Percentiles rank a stretch among this genome's conserved stretches.
These are phyloP conservation scores for Apium graveolens DNA, from an alignment of 129 eudicot genomes.

Conservation along the genomic window DNA sequence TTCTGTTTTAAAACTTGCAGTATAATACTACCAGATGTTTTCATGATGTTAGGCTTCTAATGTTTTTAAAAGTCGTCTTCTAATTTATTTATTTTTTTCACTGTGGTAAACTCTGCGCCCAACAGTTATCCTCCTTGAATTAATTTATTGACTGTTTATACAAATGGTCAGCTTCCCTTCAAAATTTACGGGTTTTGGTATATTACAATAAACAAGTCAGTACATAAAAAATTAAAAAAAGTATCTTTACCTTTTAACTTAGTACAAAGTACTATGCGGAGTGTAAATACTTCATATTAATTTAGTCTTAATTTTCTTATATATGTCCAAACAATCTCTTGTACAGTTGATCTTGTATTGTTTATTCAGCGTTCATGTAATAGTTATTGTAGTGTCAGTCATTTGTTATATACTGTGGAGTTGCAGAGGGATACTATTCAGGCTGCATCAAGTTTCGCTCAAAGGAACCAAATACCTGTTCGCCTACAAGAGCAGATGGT, in stretches of 20 bases:
- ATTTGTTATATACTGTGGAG: neutral
- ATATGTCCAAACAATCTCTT: neutral
- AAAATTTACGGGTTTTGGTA: neutral
- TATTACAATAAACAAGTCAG: too few relatives aligned
- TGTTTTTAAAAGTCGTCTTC: neutral
- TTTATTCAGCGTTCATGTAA: neutral
- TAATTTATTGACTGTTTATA: too few relatives aligned
- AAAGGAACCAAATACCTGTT: slow-evolving; percentile 46
- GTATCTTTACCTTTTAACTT: neutral
- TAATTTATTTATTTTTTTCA: neutral
- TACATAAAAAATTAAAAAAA: neutral
- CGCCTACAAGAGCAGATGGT: slow-evolving; percentile 63
- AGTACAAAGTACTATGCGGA: neutral
- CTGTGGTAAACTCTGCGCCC: neutral
- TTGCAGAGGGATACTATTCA: slow-evolving; percentile 58
- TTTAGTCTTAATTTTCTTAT: neutral
- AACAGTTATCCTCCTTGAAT: neutral
- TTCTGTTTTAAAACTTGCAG: neutral
- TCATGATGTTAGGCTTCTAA: neutral
- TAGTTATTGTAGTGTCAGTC: neutral
- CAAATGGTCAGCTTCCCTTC: neutral
- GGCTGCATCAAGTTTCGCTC: slow-evolving; percentile 68
- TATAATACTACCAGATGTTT: neutral
- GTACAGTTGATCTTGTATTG: neutral
- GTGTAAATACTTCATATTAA: neutral